Evolutionary conservation across 768 basidiomycete genomes (phyloP).

Genomic region (Lentinus tigrinus): DNA sequence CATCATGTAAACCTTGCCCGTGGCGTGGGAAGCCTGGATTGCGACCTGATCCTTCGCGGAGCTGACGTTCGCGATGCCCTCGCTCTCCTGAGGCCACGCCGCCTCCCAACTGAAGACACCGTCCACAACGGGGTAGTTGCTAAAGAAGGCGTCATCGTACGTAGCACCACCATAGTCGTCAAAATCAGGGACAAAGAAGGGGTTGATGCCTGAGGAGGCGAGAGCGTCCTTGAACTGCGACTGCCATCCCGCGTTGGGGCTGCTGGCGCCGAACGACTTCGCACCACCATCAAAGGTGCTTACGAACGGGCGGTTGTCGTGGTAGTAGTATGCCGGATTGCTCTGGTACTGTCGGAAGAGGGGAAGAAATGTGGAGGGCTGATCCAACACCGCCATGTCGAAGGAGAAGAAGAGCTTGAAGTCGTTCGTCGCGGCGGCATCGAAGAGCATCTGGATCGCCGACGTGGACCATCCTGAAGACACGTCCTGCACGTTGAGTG

Average conservation of each 20-base stretch:
- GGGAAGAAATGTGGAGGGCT: conserved; percentile 2
- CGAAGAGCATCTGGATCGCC: conserved; percentile 28
- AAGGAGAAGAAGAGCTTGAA: conserved; percentile 71
- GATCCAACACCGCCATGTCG: conserved; percentile 56
- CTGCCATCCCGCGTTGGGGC: conserved; percentile 48
- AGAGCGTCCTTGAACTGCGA: conserved; percentile 31
- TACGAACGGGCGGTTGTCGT: conserved; percentile 50
- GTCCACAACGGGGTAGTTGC: conserved; percentile 4
- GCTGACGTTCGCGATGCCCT: conserved; percentile 56
- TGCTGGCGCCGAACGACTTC: conserved; percentile 54
- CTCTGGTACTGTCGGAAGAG: conserved; percentile 35
- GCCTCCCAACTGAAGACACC: conserved; percentile 3
- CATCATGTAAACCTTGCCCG: conserved; percentile 10
- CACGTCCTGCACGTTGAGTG: conserved; percentile 44
- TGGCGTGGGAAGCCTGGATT: not conserved
- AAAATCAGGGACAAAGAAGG: conserved; percentile 61
- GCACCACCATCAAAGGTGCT: conserved; percentile 63
- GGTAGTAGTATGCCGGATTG: conserved; percentile 37
- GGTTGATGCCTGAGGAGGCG: conserved; percentile 50
- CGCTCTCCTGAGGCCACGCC: conserved; percentile 28
- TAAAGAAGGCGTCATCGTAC: conserved; percentile 6
- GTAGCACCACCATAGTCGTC: conserved; percentile 34
- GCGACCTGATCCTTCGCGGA: not conserved
- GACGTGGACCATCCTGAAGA: not conserved
- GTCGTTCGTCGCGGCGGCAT: conserved; percentile 29